Conservation (phyloP, 2,329 filamentous ascomycete genomes). For the Blastomyces percursus region DNA sequence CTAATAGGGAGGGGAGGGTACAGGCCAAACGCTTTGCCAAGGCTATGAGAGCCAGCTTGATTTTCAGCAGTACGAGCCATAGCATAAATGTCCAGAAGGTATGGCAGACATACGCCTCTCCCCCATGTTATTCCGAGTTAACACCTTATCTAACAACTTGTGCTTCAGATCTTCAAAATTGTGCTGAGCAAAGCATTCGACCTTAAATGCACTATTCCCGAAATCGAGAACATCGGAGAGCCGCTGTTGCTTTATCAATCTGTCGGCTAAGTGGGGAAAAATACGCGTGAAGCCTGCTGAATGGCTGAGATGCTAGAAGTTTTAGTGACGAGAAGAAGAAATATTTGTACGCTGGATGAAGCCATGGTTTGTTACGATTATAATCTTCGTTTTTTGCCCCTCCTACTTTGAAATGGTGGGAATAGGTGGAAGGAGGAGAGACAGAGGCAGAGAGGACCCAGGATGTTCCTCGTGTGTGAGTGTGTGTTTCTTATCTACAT, state of each 20-base stretch:
- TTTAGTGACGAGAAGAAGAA: slow-evolving; percentile 1
- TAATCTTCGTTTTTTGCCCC: background rate
- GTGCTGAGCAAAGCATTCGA: slow-evolving; percentile 98
- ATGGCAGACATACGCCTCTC: slow-evolving; percentile 7
- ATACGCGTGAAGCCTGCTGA: background rate
- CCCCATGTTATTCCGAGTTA: slow-evolving; percentile 1
- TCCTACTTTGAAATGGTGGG: background rate
- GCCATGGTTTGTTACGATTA: slow-evolving; percentile 8
- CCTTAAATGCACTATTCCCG: slow-evolving; percentile 95
- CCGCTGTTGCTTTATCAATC: slow-evolving; percentile 69
- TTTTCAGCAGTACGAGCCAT: slow-evolving; percentile 97
- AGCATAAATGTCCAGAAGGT: slow-evolving; percentile 99
- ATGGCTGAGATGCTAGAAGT: background rate
- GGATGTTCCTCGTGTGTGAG: background rate
- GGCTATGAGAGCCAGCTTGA: slow-evolving; percentile 93
- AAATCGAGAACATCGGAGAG: slow-evolving; percentile 97
- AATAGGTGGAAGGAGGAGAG: background rate
- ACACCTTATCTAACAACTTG: slow-evolving; percentile 19
- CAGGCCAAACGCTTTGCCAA: slow-evolving; percentile 92
- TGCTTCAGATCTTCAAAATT: slow-evolving; percentile 89
- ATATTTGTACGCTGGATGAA: slow-evolving; percentile 10
- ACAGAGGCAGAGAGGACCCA: background rate
- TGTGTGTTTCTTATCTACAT: background rate
- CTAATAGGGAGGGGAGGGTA: slow-evolving; percentile 16
- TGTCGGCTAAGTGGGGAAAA: slow-evolving; percentile 4